These are phyloP conservation scores for Stevia rebaudiana DNA, from an alignment of 140 eudicot genomes.

Conservation along the genomic window DNA sequence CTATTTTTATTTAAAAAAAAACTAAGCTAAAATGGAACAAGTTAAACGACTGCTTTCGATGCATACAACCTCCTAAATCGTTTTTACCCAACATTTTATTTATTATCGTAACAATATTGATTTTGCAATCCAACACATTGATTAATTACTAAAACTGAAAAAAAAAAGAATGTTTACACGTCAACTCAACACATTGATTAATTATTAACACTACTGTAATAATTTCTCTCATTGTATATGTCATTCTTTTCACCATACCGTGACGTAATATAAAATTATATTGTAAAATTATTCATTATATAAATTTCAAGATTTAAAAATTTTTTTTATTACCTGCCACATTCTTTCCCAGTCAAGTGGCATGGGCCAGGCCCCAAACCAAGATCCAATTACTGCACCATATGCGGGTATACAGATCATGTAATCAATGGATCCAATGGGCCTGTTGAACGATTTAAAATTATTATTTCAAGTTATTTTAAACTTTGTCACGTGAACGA, in stretches of 20 bases:
- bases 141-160: neutral
- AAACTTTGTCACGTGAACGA: neutral
- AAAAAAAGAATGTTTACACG: neutral
- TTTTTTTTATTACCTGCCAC: conserved; percentile 63
- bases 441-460: conserved; percentile 44
- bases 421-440: conserved; percentile 42
- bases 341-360: conserved; percentile 99
- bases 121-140: neutral
- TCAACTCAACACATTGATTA: too few species aligned
- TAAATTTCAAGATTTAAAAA: neutral
- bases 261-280: too few species aligned
- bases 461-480: neutral
- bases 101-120: neutral
- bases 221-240: neutral
- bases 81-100: neutral
- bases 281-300: too few species aligned
- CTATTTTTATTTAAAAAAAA: too few species aligned
- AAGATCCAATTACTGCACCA: conserved; percentile 80
- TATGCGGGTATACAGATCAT: conserved; percentile 82
- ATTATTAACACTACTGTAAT: too few species aligned
- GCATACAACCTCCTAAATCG: neutral
- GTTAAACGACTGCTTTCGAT: neutral
- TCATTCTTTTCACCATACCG: neutral
- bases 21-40: neutral
- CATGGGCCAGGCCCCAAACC: conserved; percentile 99